Conservation (phyloP, 164 flowering plant genomes). For the Tinospora cordifolia region DNA sequence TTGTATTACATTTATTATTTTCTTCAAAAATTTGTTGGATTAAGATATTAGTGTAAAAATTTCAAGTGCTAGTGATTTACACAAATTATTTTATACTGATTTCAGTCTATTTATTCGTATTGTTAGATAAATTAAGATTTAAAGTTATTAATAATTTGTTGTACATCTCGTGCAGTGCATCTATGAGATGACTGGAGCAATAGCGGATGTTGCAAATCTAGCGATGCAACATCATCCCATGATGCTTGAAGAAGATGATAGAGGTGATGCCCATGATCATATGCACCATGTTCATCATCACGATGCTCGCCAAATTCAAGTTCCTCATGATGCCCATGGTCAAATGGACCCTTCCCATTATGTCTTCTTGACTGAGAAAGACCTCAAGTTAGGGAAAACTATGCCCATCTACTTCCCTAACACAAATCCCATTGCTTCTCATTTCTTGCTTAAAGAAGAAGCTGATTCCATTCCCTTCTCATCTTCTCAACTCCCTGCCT, state of each 20-base stretch:
- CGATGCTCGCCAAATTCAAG: neutral
- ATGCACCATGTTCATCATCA: neutral
- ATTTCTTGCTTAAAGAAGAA: neutral
- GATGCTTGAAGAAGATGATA: neutral
- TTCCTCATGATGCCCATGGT: neutral
- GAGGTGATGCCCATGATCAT: neutral
- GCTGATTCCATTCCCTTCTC: conserved; percentile 10
- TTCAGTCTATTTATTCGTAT: too few relatives aligned
- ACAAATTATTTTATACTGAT: too few relatives aligned
- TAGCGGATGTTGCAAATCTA: neutral
- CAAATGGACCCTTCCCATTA: neutral
- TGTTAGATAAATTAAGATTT: too few relatives aligned
- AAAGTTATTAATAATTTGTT: too few relatives aligned
- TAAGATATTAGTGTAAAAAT: too few relatives aligned
- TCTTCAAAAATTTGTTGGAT: too few relatives aligned
- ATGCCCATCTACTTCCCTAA: conserved; percentile 7
- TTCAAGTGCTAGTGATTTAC: too few relatives aligned
- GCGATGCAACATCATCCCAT: neutral
- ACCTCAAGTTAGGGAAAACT: neutral
- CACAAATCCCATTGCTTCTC: neutral
- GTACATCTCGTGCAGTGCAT: neutral
- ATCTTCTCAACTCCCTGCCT: neutral
- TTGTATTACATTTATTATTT: too few relatives aligned
- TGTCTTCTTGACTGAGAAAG: neutral
- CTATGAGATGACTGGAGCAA: neutral